phyloP scores from a whole-genome alignment of 78 protist species.

The Thecamonas trahens region DNA sequence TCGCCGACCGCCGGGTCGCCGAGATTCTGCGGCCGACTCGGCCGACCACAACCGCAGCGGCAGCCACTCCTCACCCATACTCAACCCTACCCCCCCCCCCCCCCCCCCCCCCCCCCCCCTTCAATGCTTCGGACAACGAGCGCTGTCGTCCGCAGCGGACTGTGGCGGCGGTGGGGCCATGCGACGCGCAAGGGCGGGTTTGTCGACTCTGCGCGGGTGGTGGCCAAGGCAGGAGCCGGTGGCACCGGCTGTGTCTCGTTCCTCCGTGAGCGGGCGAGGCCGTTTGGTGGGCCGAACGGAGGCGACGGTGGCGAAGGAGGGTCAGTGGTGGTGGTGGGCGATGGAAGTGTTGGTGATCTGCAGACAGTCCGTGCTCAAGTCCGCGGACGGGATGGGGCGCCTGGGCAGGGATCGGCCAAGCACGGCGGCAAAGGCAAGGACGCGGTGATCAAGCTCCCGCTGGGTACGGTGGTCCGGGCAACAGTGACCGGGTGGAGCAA shows the following conservation, averaged over 20 bases:
- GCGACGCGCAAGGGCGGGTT: conserved; percentile 12
- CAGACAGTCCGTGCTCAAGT: neutral
- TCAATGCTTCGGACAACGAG: no score
- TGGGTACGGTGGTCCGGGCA: conserved; percentile 3
- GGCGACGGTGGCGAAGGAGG: conserved; percentile 29
- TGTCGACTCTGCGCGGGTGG: conserved; percentile 1
- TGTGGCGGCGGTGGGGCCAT: no score
- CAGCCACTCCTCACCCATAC: no score
- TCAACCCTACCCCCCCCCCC: no score
- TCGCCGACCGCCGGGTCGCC: no score
- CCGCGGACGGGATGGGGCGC: neutral
- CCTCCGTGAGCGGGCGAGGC: neutral
- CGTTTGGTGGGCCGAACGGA: conserved; percentile 19
- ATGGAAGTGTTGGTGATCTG: no score
- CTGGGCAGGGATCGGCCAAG: neutral
- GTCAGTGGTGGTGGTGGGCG: neutral
- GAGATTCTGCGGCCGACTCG: no score
- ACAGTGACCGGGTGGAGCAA: no score
- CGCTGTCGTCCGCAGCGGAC: no score
- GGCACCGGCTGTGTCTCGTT: conserved; percentile 29
- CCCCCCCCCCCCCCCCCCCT: no score
- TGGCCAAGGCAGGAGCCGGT: conserved; percentile 11
- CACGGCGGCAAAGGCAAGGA: conserved; percentile 7
- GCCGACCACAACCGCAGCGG: no score
- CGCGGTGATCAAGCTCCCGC: neutral